Base-by-base conservation (phyloP, 2,329 filamentous ascomycete species). In the Cyclaneusma minus region DNA sequence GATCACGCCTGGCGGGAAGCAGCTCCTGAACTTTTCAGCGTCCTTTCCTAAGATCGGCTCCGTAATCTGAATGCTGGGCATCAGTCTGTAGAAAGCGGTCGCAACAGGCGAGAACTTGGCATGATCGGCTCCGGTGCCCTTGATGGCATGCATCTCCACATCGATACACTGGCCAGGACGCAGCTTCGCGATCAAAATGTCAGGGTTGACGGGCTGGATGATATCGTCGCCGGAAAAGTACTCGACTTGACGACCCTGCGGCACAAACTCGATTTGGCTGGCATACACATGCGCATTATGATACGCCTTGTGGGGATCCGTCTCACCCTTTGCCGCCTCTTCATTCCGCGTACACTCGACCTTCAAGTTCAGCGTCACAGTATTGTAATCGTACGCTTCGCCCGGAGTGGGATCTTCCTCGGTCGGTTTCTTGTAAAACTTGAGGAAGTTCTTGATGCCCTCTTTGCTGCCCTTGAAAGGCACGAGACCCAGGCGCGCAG, bases 71-170 rank as follows among this genome's bases (percentile, higher is more conserved):
- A 98, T 95, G 38, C 75, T 75, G 6, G 89, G 89, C 46, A 98
- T 58, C 12, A 98, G 66, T 25, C 89, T 73, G 58, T 98, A 98
- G 13, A 79, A 82, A 3, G 89, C 89, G 2, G 89, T 94, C 3
- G 87, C 85, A 18, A 95, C 89, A 24, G 89, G 89, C 1, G 83
- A 93, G 60, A 89, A 98, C 55, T 98, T 98, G 41, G 89, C 78
- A 52, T 98, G 89, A 53, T 98, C 89, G 36, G 77, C 72, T 24
- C 89, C 89, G 39, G 91, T 73, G 33, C 91, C 89, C 58, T 94
- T 92, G 56, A 92, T 74, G 57, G 87, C 89, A 60, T 95, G 85
- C 67, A 92, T 78, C 39, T 80, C 73, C 34, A 94, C 61, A 44
- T 81, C 67, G 43, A 98, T 81, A 41, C 71, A 68, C 60, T 98